Evolutionary conservation across 2,329 filamentous ascomycete species (phyloP).

Genomic region (Juglanconis sp.): DNA sequence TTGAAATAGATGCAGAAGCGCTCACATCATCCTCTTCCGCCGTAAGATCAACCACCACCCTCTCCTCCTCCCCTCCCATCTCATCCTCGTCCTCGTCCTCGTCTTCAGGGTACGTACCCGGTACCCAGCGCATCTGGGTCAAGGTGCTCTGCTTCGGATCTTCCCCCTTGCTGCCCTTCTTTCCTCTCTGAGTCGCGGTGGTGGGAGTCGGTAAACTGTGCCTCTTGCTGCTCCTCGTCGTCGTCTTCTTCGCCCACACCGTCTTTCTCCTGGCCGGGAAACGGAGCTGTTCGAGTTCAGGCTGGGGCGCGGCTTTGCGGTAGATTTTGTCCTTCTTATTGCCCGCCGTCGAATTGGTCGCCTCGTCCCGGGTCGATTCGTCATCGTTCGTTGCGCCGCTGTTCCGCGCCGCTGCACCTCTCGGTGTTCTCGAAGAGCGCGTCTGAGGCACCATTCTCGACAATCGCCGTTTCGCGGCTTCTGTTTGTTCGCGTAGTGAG

Average conservation of each 20-base stretch:
- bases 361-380: neutral
- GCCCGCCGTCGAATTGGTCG: neutral
- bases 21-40: neutral
- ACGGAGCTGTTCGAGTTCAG: slow-evolving; percentile 24
- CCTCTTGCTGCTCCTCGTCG: neutral
- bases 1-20: neutral
- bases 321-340: slow-evolving; percentile 21
- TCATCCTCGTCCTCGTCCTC: slow-evolving; percentile 14
- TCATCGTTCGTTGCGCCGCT: neutral
- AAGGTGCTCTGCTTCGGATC: slow-evolving; percentile 30
- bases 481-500: neutral
- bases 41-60: slow-evolving; percentile 4
- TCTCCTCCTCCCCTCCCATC: slow-evolving; percentile 6
- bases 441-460: slow-evolving; percentile 15
- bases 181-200: neutral
- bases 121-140: slow-evolving; percentile 29
- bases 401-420: neutral
- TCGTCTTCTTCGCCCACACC: slow-evolving; percentile 2
- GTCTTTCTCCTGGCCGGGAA: slow-evolving; percentile 26
- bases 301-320: slow-evolving; percentile 20
- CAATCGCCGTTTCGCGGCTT: neutral
- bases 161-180: neutral
- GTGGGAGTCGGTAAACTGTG: neutral
- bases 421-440: slow-evolving; percentile 5
- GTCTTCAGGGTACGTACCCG: slow-evolving; percentile 13